Base-by-base conservation (phyloP, 352 stramenopile genomes). In the Globisporangium heterothallicum region DNA sequence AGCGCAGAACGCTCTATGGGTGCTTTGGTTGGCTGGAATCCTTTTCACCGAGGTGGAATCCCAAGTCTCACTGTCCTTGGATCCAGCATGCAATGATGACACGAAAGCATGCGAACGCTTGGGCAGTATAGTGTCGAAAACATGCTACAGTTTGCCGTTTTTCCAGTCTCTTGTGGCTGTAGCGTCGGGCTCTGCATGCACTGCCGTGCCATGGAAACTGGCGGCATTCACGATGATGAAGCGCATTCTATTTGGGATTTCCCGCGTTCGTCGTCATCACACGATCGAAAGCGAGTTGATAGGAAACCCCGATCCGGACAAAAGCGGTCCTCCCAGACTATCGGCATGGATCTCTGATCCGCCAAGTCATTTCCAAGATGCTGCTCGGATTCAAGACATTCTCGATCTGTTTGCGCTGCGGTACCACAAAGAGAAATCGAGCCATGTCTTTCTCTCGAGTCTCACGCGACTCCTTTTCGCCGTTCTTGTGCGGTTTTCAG, bases 361-460 rank as follows among this genome's bases (percentile, higher is more conserved):
- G 42, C 12, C 25, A 13, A 49, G n/a, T 2, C 18, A 14, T 0
- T 53, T 67, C 16, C 41, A 50, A n/a, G 14, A 19, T 0, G 36
- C 66, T 36, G 42, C 40, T n/a, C 56, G 70, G 6, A 40, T 74
- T n/a, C n/a, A 16, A 14, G 61, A 56, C 35, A 10, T 74, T 10
- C 34, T 58, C 8, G 56, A 79, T 29, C 42, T 73, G 1, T 68
- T 82, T 26, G 49, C 53, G 16, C 25, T 67, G 13, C 68, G 71
- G 10, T 44, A 35, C 24, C 66, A 53, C 2, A 68, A 68, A 43
- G 71, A 82, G 53, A 66, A 56, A 19, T 4, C 35, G 26, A 59
- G 27, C 30, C 35, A 41, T 7, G 51, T 71, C 4, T 82, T 73
- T 41, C 65, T 60, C 19, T 74, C 71, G 5, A 66, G 73, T 27